A percentile compares a stretch with the other conserved stretches of the same genome.
Evolutionary conservation across 106 monocot species (phyloP).

Genomic region (Allium sativum): DNA sequence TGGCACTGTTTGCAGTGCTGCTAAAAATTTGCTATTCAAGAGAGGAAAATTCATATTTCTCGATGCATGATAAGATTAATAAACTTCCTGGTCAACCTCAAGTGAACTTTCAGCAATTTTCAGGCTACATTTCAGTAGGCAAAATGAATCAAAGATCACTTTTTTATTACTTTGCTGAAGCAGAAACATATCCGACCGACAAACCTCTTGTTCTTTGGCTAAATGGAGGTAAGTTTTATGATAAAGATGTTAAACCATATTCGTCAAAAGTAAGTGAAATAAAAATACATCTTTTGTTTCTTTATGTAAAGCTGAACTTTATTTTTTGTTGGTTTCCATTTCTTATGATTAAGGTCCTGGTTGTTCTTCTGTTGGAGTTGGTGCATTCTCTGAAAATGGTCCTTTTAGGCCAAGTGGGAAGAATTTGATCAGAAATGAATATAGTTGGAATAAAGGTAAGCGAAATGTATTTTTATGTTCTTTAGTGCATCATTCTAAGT

Average conservation of each 20-base stretch:
- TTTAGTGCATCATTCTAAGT: not conserved
- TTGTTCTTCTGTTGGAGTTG: constrained; percentile 94
- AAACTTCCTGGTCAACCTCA: constrained; percentile 86
- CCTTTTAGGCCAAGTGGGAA: constrained; percentile 87
- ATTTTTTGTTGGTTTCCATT: not conserved
- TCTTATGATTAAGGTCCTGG: constrained; percentile 57
- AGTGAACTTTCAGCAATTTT: constrained; percentile 74
- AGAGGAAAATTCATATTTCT: constrained; percentile 6
- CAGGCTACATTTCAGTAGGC: constrained; percentile 86
- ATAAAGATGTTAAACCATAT: no score
- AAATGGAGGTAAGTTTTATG: constrained; percentile 62
- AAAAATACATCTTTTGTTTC: not conserved
- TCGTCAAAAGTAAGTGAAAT: not conserved
- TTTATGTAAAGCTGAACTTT: not conserved
- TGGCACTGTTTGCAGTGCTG: constrained; percentile 13
- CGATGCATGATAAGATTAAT: constrained; percentile 43
- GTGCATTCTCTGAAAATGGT: constrained; percentile 98
- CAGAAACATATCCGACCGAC: constrained; percentile 52
- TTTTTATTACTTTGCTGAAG: constrained; percentile 96
- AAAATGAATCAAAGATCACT: constrained; percentile 44
- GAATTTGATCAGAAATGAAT: constrained; percentile 61
- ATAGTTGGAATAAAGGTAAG: constrained; percentile 98
- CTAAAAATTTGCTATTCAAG: constrained; percentile 16
- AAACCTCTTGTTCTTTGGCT: constrained; percentile 98
- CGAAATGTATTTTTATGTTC: not conserved